Base-by-base conservation (phyloP, 169 alveolate genomes). In the Toxoplasma gondii region DNA sequence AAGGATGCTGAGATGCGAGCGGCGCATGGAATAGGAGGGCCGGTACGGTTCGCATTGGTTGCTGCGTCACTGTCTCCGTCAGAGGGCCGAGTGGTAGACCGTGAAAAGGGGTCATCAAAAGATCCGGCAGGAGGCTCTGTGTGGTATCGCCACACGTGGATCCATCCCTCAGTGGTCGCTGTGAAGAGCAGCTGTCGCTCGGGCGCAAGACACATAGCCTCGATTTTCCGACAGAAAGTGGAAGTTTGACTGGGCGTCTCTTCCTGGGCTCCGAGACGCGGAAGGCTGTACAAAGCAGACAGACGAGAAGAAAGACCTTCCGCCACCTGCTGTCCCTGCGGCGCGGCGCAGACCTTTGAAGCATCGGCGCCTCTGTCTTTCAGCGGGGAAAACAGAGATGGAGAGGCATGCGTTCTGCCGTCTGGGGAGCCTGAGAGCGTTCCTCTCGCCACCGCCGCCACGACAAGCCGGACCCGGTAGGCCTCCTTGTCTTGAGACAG, bases 111-210 rank as follows among this genome's bases (percentile, higher is more conserved):
- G 4, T 38, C 38, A 39, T 24, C 31, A 9, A 36, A 82, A 39
- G 67, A 4, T 10, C 69, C 31, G 67, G 90, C 4, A 4, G 86
- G n/a, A 10, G 86, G n/a, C 12, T 82, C 67, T 7, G 17, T 0
- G 36, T 43, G 64, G 36, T 82, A 82, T 31, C 54, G 9, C 90
- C 90, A 82, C 19, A 38, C 90, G 41, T 82, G 90, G 22, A 43
- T 31, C 90, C 90, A 82, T 38, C 90, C 90, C 41, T 82, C 90
- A n/a, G 10, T 82, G 2, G 53, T 67, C 12, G 90, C 90, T 9
- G 90, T 43, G 64, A 82, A 82, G 64, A 82, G 64, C 41, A 82
- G 36, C 90, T 82, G 90, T 67, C 67, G 4, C 64, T 82, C 90
- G 1, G 90, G 67, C n/a, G 90, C 90, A 24, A 82, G n/a, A 31